These are phyloP conservation scores for Ceraceosorus guamensis DNA, from an alignment of 1,284 basidiomycete species.

Conservation along the genomic window DNA sequence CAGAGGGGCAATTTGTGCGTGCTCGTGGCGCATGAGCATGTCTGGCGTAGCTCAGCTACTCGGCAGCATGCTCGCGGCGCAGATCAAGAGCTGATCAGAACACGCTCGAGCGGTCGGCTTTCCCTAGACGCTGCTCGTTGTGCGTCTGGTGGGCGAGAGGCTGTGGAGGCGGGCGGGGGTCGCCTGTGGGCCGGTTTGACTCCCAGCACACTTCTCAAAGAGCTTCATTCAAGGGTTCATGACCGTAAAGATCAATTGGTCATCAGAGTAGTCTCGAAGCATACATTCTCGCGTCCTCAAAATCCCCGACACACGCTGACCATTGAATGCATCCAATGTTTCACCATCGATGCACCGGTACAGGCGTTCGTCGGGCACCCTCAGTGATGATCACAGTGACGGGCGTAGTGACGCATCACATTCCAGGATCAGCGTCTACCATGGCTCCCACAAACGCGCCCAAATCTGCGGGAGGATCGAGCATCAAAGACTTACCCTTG, in stretches of 20 bases:
- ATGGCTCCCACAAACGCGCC: constrained; percentile 28
- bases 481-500: constrained; percentile 2
- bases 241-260: constrained; percentile 8
- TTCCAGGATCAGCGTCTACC: constrained; percentile 32
- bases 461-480: constrained; percentile 14
- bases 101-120: no score
- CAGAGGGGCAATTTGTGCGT: no score
- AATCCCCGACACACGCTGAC: not conserved
- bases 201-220: constrained; percentile 24
- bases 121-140: not conserved
- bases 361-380: constrained; percentile 24
- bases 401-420: constrained; percentile 43
- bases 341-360: no score
- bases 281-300: constrained; percentile 4
- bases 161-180: not conserved
- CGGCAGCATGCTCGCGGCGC: not conserved
- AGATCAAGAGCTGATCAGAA: not conserved
- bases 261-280: constrained; percentile 10
- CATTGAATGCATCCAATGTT: no score
- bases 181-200: not conserved
- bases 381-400: constrained; percentile 34
- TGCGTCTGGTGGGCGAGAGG: not conserved
- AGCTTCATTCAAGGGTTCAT: constrained; percentile 14
- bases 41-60: not conserved
- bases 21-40: no score